Evolutionary conservation across 2,329 filamentous ascomycete species (phyloP), one percentile per base, ranked within the genome.

Genomic region (Corinectria fuckeliana): DNA sequence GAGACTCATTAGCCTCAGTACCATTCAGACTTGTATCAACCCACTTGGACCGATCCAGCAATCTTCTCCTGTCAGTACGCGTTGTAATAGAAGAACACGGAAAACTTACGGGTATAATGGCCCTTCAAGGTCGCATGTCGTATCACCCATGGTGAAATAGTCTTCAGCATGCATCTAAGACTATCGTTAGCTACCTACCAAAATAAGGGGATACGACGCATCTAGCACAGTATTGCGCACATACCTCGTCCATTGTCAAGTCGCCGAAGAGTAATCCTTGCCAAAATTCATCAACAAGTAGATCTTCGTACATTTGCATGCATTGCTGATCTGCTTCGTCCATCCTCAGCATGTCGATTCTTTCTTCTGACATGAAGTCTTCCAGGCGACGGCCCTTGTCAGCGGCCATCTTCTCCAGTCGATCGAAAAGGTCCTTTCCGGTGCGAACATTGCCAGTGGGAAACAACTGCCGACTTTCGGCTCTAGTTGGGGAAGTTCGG

Each of bases 161-260:
- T 64, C 63, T 3, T 65, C 66, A 3, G 64, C 61, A 14, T 61
- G 26, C 3, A 75, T 52, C 73, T 74, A 14, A 5, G 5, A 9
- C 11, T 5, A 10, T 39, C 6, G 23, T 55, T 30, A 55, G 50
- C 5, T 16, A 51, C n/a, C 14, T 34, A 20, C 26, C 23, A n/a
- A 14, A 23, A 16, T 7, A 20, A 16, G 13, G 10, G n/a, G n/a
- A n/a, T 23, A 23, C 8, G 6, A 1, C 21, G 13, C 5, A 16
- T 28, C 9, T 9, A 11, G n/a, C 11, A 50, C 23, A 32, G 7
- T 5, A 25, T 10, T 20, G 28, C 11, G 2, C 2, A 50, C 60
- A 52, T 47, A 69, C 72, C 54, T 75, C 72, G n/a, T 74, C 69
- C 53, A 72, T 72, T 5, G 71, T 74, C 34, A 72, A 26, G 14